Percentiles rank a stretch among this genome's conserved stretches.
Conservation (phyloP, 2,329 filamentous ascomycete species). For the Claviceps digitariae region DNA sequence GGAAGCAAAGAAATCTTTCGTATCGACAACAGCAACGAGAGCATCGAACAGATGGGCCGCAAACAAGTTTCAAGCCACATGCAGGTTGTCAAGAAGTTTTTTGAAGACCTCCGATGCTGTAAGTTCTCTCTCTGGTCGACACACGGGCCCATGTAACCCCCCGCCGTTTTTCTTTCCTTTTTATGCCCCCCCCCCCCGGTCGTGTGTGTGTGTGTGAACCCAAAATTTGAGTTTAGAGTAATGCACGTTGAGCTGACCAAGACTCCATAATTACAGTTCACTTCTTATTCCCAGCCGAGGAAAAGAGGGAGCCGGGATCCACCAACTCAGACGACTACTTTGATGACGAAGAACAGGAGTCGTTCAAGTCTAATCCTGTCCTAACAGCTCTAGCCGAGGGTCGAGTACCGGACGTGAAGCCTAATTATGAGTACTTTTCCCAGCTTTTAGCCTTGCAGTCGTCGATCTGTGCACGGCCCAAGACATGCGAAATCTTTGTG, state of each 20-base stretch:
- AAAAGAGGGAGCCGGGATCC: constrained; percentile 43
- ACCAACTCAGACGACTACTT: constrained; percentile 46
- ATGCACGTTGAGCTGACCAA: constrained; percentile 1
- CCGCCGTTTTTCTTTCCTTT: neutral
- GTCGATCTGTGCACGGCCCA: constrained; percentile 39
- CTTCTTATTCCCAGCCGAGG: constrained; percentile 44
- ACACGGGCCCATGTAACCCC: neutral
- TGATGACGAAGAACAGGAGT: constrained; percentile 31
- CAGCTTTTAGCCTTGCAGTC: constrained; percentile 41
- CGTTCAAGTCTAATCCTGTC: constrained; percentile 53
- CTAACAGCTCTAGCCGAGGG: constrained; percentile 46
- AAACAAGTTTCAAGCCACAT: constrained; percentile 61
- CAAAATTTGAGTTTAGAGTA: neutral
- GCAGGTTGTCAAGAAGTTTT: constrained; percentile 55
- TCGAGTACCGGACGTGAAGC: constrained; percentile 41
- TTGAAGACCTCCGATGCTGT: constrained; percentile 50
- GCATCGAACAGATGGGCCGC: constrained; percentile 34
- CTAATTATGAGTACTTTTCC: constrained; percentile 49
- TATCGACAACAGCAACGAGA: constrained; percentile 29
- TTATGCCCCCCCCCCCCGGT: too few species aligned
- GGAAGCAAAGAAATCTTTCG: constrained; percentile 30
- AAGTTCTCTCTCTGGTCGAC: constrained; percentile 24
- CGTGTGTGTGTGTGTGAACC: neutral
- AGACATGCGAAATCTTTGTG: constrained; percentile 45
- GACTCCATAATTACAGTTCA: constrained; percentile 28